Conservation (phyloP, 2,329 filamentous ascomycete genomes). For the Pseudogymnoascus destructans region DNA sequence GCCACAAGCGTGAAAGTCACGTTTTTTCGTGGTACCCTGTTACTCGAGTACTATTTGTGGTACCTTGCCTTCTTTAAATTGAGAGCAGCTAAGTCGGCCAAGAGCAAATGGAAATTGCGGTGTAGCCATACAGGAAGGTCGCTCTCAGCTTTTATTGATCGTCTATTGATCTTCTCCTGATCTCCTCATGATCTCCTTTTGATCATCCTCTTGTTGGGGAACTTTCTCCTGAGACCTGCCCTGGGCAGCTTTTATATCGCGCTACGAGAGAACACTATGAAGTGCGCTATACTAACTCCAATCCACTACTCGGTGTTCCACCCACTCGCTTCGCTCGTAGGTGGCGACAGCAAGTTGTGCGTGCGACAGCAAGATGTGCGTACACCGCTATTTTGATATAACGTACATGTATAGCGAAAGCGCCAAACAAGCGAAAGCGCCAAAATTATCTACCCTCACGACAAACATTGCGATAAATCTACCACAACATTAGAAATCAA, state of each 20-base stretch:
- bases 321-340: too few relatives aligned
- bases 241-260: not conserved
- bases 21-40: not conserved
- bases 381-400: too few relatives aligned
- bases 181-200: not conserved
- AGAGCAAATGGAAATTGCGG: not conserved
- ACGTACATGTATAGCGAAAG: too few relatives aligned
- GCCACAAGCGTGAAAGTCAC: not conserved
- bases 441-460: too few relatives aligned
- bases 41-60: not conserved
- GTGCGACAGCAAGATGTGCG: too few relatives aligned
- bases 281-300: not conserved
- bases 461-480: too few relatives aligned
- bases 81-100: not conserved
- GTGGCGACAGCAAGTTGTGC: too few relatives aligned
- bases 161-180: not conserved
- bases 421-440: too few relatives aligned
- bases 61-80: not conserved
- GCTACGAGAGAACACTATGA: not conserved
- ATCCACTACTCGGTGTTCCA: too few relatives aligned
- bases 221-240: not conserved
- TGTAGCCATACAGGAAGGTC: not conserved
- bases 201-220: not conserved
- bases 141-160: not conserved
- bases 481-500: too few relatives aligned